A percentile compares a stretch with the other conserved stretches of the same genome.
Evolutionary conservation across 1,284 basidiomycete species (phyloP).

Genomic region (Polyporus tsugae): DNA sequence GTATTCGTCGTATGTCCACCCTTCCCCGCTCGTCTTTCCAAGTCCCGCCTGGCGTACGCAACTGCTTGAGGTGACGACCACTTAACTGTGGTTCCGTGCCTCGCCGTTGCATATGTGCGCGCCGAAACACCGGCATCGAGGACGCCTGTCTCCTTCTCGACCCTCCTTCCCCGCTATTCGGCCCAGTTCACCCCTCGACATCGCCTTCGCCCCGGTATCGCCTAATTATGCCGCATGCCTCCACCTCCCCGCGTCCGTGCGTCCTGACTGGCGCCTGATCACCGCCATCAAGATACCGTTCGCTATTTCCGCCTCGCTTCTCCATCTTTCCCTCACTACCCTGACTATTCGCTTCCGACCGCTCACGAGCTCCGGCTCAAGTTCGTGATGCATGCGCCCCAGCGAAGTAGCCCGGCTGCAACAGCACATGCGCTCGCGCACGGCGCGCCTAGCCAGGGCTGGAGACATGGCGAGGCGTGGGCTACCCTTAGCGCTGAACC

Average conservation of each 20-base stretch:
- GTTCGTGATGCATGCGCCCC: constrained; percentile 30
- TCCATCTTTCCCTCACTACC: constrained; percentile 24
- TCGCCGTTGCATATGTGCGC: constrained; percentile 52
- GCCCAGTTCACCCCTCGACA: constrained; percentile 26
- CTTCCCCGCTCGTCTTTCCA: constrained; percentile 54
- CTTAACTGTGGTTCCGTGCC: constrained; percentile 79
- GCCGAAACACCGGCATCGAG: constrained; percentile 74
- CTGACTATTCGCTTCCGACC: constrained; percentile 33
- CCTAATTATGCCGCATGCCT: constrained; percentile 32
- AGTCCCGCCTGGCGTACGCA: constrained; percentile 60
- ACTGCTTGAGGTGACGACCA: constrained; percentile 64
- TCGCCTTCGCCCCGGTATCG: constrained; percentile 28
- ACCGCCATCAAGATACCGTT: constrained; percentile 34
- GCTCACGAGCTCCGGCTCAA: constrained; percentile 31
- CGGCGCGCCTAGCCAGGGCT: constrained; percentile 34
- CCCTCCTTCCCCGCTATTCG: constrained; percentile 28
- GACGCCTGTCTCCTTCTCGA: constrained; percentile 36
- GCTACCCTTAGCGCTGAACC: constrained; percentile 28
- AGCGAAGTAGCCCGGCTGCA: constrained; percentile 28
- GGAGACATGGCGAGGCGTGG: constrained; percentile 38
- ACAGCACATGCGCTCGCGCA: constrained; percentile 30
- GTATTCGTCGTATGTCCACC: constrained; percentile 46
- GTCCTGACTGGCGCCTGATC: constrained; percentile 41
- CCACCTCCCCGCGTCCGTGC: constrained; percentile 25
- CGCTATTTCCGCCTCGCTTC: constrained; percentile 22